Evolutionary conservation across 2,329 filamentous ascomycete genomes (phyloP).

Genomic region (Davidsoniella eucalypti): DNA sequence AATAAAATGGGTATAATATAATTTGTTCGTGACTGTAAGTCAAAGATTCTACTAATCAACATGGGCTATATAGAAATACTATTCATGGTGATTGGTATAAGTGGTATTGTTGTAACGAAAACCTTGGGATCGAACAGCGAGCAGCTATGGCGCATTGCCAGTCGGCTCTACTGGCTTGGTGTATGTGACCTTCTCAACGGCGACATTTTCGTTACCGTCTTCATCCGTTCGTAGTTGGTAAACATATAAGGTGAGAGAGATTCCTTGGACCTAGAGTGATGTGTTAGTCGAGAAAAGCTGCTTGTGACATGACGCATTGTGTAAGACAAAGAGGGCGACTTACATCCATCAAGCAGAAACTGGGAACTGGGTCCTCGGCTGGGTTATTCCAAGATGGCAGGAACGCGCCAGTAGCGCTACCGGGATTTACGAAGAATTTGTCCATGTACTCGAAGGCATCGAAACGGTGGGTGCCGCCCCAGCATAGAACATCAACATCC

Average conservation of each 20-base stretch:
- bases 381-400: slow-evolving; percentile 39
- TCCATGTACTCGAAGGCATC: slow-evolving; percentile 59
- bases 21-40: neutral
- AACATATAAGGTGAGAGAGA: slow-evolving; percentile 88
- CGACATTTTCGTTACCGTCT: slow-evolving; percentile 61
- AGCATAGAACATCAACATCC: slow-evolving; percentile 53
- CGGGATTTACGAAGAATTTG: slow-evolving; percentile 57
- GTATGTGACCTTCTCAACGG: slow-evolving; percentile 74
- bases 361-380: slow-evolving; percentile 63
- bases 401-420: slow-evolving; percentile 48
- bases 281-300: neutral
- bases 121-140: neutral
- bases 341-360: slow-evolving; percentile 97
- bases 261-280: slow-evolving; percentile 65
- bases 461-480: slow-evolving; percentile 51
- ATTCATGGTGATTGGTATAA: neutral
- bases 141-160: slow-evolving; percentile 29
- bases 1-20: slow-evolving; percentile 12
- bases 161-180: slow-evolving; percentile 55
- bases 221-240: slow-evolving; percentile 70
- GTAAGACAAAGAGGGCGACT: slow-evolving; percentile 25
- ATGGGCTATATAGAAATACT: slow-evolving; percentile 17
- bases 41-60: neutral
- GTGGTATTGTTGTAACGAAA: neutral
- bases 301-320: neutral